A percentile compares a stretch with the other conserved stretches of the same genome.
Conservation (phyloP, 371 early-diverging fungal species). For the Syncephalis plumigaleata region DNA sequence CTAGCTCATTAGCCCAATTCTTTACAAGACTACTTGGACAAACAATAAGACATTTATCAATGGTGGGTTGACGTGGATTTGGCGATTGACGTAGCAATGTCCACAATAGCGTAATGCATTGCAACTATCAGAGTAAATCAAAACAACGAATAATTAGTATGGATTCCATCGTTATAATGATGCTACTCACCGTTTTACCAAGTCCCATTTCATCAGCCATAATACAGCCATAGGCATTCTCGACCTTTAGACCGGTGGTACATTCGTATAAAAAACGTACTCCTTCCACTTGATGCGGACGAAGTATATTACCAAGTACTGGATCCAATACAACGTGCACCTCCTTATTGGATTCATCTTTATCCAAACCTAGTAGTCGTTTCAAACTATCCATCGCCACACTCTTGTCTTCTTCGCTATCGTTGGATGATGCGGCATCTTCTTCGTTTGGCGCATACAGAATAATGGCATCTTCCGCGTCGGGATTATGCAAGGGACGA, state of each 20-base stretch:
- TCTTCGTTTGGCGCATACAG: constrained; percentile 58
- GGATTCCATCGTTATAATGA: too few species aligned
- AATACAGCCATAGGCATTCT: constrained; percentile 57
- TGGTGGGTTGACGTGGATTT: constrained; percentile 68
- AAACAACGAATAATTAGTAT: too few species aligned
- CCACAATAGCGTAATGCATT: constrained; percentile 89
- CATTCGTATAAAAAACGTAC: constrained; percentile 86
- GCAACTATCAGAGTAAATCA: constrained; percentile 21
- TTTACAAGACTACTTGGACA: constrained; percentile 70
- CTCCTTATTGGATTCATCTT: constrained; percentile 21
- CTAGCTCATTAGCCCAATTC: constrained; percentile 78
- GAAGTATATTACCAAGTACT: constrained; percentile 53
- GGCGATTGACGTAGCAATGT: constrained; percentile 84
- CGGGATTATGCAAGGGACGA: constrained; percentile 6
- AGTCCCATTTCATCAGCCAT: constrained; percentile 99
- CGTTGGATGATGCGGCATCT: constrained; percentile 19
- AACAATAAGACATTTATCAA: constrained; percentile 75
- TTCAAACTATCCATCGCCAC: constrained; percentile 16
- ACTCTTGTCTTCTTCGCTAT: constrained; percentile 14
- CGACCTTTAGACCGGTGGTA: constrained; percentile 55
- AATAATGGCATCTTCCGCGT: constrained; percentile 56
- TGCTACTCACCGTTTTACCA: constrained; percentile 65
- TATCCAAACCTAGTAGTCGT: constrained; percentile 30
- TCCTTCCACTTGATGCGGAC: constrained; percentile 94
- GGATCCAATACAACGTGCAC: constrained; percentile 70